Percentiles rank a stretch among this genome's conserved stretches.
These are phyloP conservation scores for Epichloe uncinata DNA, from an alignment of 2,329 filamentous ascomycete genomes.

Conservation along the genomic window DNA sequence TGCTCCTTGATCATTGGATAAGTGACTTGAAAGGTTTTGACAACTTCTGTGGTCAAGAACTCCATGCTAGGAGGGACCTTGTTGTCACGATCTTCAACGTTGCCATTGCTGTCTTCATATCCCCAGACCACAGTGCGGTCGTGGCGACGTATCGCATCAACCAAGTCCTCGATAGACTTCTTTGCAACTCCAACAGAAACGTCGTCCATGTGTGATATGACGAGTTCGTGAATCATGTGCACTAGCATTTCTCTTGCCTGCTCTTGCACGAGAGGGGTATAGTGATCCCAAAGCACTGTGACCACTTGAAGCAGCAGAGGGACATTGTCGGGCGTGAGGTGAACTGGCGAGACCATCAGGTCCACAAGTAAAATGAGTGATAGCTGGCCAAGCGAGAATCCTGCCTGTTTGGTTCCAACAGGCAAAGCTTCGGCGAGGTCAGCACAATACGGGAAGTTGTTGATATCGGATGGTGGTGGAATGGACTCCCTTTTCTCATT, in stretches of 20 bases:
- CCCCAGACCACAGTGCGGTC: constrained; percentile 80
- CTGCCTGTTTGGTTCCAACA: constrained; percentile 79
- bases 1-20: constrained; percentile 81
- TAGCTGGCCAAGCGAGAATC: constrained; percentile 84
- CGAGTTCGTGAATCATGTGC: constrained; percentile 89
- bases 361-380: constrained; percentile 91
- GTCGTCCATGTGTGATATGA: constrained; percentile 67
- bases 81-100: constrained; percentile 55
- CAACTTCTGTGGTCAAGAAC: constrained; percentile 65
- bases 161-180: constrained; percentile 69
- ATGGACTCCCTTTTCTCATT: constrained; percentile 63
- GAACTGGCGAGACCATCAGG: constrained; percentile 84
- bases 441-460: constrained; percentile 74
- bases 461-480: constrained; percentile 58
- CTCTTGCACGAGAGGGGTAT: constrained; percentile 87
- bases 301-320: constrained; percentile 83
- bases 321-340: constrained; percentile 64
- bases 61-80: constrained; percentile 85
- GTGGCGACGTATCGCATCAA: constrained; percentile 75
- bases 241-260: constrained; percentile 97
- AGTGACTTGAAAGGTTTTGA: constrained; percentile 71
- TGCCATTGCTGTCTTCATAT: constrained; percentile 86
- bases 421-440: constrained; percentile 70
- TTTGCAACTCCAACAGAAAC: constrained; percentile 48
- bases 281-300: constrained; percentile 93